Evolutionary conservation across 2,329 filamentous ascomycete species (phyloP).

Genomic region (Aspergillus sp.): DNA sequence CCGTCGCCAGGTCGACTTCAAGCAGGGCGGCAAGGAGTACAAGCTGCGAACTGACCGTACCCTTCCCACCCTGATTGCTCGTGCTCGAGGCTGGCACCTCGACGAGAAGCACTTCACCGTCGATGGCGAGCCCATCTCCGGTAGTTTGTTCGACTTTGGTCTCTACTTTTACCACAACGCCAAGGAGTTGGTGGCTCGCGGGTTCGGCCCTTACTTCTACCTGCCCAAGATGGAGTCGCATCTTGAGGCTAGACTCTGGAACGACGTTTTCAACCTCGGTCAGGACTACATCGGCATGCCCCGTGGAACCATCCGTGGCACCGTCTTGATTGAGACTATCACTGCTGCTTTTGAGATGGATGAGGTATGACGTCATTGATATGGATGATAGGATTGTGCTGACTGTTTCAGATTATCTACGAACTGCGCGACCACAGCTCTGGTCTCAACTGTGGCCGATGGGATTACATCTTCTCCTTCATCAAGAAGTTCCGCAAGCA

Average conservation of each 20-base stretch:
- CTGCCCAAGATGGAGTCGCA: conserved; percentile 98
- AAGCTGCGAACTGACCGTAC: conserved; percentile 88
- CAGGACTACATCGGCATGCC: conserved; percentile 90
- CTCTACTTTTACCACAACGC: conserved; percentile 99
- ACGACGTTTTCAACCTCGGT: conserved; percentile 92
- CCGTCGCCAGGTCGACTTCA: conserved; percentile 91
- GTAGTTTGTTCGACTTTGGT: conserved; percentile 91
- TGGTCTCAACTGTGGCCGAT: conserved; percentile 95
- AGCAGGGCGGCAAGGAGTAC: conserved; percentile 91
- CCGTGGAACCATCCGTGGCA: conserved; percentile 88
- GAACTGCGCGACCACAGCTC: conserved; percentile 95
- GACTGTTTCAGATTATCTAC: conserved; percentile 86
- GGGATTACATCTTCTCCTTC: conserved; percentile 99
- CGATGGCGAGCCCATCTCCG: conserved; percentile 91
- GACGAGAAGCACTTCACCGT: conserved; percentile 98
- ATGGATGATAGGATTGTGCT: not conserved
- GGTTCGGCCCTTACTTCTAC: conserved; percentile 93
- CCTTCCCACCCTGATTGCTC: conserved; percentile 86
- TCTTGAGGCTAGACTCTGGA: conserved; percentile 95
- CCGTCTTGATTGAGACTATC: conserved; percentile 96
- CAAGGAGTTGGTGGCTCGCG: conserved; percentile 75
- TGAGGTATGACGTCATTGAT: not conserved
- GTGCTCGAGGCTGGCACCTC: conserved; percentile 94
- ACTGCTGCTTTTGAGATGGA: conserved; percentile 97
- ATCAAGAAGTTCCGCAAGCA: conserved; percentile 99